Evolutionary conservation across 1,139 yeast species (phyloP), one percentile per base, ranked within the genome.

Genomic region (Suhomyces bolitotheri): DNA sequence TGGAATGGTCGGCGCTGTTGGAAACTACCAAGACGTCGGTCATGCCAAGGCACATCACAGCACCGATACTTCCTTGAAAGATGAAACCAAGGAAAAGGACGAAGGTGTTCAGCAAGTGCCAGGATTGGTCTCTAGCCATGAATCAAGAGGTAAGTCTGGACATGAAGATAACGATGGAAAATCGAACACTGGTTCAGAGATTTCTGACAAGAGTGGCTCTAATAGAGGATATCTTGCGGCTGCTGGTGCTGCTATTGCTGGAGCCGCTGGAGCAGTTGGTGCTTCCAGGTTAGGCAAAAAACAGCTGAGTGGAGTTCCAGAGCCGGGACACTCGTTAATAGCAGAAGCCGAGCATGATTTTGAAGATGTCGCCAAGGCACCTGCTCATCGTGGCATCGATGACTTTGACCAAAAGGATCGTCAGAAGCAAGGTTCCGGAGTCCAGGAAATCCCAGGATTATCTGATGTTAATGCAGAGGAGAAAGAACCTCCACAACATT

Each of bases 1-100:
- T 22, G 38, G 38, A 4, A 47, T 59, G 37, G 47, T 56, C 22
- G 48, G 44, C 27, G 53, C 53, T 7, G 62, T 59, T 4, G 58
- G 41, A 14, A 43, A 44, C 15, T 40, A 43, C 36, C 54, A 52
- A 5, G 56, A 52, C 19, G 62, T 59, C 22, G 47, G 44, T 3
- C 33, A 47, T 11, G 47, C 52, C 17, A 57, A 60, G 16, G 41
- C 50, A 13, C 60, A 56, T 34, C 42, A 36, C 13, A 20, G 39
- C 4, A 22, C 31, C 20, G 36, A 30, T 4, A 34, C 31, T n/a
- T 31, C 38, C 2, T 22, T 35, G 15, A 20, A 33, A 20, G 40
- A 32, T 3, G n/a, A n/a, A n/a, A n/a, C n/a, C n/a, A n/a, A 27
- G 1, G 36, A 36, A 4, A 31, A 33, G 15, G 39, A 29, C 13